phyloP scores from a whole-genome alignment of 179 eudicot species.

The Patellifolia procumbens region DNA sequence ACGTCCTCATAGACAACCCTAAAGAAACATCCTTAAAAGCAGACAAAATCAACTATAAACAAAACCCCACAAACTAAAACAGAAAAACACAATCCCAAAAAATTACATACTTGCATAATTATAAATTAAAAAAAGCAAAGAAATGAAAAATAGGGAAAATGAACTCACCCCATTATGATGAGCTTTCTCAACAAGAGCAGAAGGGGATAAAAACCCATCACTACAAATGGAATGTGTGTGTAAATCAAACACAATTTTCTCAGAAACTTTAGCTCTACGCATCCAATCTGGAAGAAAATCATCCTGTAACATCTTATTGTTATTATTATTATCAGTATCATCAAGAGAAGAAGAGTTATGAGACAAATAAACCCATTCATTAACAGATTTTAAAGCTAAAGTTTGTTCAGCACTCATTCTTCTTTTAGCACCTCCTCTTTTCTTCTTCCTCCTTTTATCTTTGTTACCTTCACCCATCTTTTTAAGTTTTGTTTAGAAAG shows the following conservation, averaged over 20 bases:
- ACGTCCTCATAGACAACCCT: too few relatives aligned
- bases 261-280: conserved; percentile 41
- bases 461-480: conserved; percentile 27
- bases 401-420: conserved; percentile 74
- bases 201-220: conserved; percentile 92
- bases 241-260: conserved; percentile 77
- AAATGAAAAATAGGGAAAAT: background rate
- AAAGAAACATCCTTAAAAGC: background rate
- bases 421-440: conserved; percentile 71
- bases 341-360: too few relatives aligned
- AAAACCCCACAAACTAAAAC: background rate
- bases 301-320: conserved; percentile 32
- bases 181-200: conserved; percentile 87
- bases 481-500: background rate
- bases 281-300: conserved; percentile 52
- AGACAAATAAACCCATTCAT: conserved; percentile 75
- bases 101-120: background rate
- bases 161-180: conserved; percentile 79
- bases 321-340: background rate
- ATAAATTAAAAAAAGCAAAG: background rate
- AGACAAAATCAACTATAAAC: background rate
- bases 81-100: background rate
- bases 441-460: conserved; percentile 61
- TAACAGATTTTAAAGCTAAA: conserved; percentile 56
- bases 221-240: conserved; percentile 90